phyloP scores from a whole-genome alignment of 108 stramenopile genomes.

The Nitzschia sp. region DNA sequence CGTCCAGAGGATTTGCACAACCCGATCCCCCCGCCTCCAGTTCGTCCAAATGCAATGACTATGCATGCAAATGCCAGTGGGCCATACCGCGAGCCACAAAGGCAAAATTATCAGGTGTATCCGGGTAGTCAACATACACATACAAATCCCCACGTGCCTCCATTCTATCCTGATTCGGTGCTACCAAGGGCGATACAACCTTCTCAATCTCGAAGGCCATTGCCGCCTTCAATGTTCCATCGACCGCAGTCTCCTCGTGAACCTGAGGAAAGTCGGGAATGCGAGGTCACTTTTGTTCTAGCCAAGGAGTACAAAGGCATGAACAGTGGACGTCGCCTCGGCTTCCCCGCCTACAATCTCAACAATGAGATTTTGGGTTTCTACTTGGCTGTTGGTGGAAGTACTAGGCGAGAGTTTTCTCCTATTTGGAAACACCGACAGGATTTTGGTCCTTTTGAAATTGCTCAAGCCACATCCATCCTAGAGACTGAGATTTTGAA shows the following conservation, averaged over 20 bases:
- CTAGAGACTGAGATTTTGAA: constrained; percentile 48
- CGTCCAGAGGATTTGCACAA: too few species aligned
- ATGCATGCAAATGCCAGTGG: too few species aligned
- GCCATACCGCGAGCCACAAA: background rate
- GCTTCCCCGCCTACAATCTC: constrained; percentile 58
- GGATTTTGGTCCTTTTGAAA: constrained; percentile 53
- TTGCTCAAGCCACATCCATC: constrained; percentile 47
- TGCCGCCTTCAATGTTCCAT: background rate
- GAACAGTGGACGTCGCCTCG: constrained; percentile 46
- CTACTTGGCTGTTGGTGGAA: constrained; percentile 36
- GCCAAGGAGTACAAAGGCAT: constrained; percentile 62
- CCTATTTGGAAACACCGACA: constrained; percentile 36
- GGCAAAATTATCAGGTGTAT: background rate
- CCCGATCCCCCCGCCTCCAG: too few species aligned
- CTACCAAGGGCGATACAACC: too few species aligned
- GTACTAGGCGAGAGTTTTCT: constrained; percentile 31
- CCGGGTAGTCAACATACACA: background rate
- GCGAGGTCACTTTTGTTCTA: constrained; percentile 52
- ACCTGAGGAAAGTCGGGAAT: constrained; percentile 17
- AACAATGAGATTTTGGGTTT: constrained; percentile 62
- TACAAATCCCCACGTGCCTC: background rate
- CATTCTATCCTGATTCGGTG: background rate
- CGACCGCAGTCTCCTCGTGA: constrained; percentile 7
- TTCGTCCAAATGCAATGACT: too few species aligned
- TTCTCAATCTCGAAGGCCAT: background rate